A percentile compares a stretch with the other conserved stretches of the same genome.
Conservation (phyloP, 192 early-diverging fungal species). For the Helicostylum pulchrum region DNA sequence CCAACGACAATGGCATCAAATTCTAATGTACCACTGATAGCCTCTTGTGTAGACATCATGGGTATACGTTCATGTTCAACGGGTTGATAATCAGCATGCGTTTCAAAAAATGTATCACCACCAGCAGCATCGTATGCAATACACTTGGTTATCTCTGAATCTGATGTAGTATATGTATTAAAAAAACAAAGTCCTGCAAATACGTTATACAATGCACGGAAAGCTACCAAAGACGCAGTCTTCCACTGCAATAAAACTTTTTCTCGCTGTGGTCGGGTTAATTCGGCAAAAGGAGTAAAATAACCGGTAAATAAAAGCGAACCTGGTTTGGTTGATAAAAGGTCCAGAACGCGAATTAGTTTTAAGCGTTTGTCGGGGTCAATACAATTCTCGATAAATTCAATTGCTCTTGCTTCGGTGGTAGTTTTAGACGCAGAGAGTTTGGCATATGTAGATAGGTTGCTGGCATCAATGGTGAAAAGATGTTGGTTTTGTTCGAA, state of each 20-base stretch:
- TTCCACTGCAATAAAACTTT: slow-evolving; percentile 29
- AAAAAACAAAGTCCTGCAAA: slow-evolving; percentile 25
- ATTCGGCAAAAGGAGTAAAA: slow-evolving; percentile 26
- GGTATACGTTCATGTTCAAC: slow-evolving; percentile 2
- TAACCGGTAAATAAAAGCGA: slow-evolving; percentile 30
- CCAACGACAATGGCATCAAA: slow-evolving; percentile 71
- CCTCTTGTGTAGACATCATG: neutral
- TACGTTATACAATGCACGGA: slow-evolving; percentile 31
- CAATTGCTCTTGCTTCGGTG: neutral
- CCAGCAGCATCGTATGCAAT: slow-evolving; percentile 55
- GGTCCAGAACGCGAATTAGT: slow-evolving; percentile 21
- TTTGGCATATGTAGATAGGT: slow-evolving; percentile 26
- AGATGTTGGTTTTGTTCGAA: slow-evolving; percentile 10
- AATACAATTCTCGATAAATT: neutral
- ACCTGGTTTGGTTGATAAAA: slow-evolving; percentile 34
- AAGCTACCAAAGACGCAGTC: slow-evolving; percentile 16
- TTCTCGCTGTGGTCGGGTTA: slow-evolving; percentile 31
- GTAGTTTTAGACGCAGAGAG: neutral
- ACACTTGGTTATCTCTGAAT: slow-evolving; percentile 18
- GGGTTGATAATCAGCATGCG: slow-evolving; percentile 6
- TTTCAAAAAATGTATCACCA: slow-evolving; percentile 16
- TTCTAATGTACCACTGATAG: slow-evolving; percentile 15
- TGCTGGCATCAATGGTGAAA: slow-evolving; percentile 23
- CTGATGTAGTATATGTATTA: slow-evolving; percentile 16
- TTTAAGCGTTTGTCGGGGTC: slow-evolving; percentile 20